Evolutionary conservation across 1,284 basidiomycete species (phyloP).

Genomic region (Golubevia pallescens): DNA sequence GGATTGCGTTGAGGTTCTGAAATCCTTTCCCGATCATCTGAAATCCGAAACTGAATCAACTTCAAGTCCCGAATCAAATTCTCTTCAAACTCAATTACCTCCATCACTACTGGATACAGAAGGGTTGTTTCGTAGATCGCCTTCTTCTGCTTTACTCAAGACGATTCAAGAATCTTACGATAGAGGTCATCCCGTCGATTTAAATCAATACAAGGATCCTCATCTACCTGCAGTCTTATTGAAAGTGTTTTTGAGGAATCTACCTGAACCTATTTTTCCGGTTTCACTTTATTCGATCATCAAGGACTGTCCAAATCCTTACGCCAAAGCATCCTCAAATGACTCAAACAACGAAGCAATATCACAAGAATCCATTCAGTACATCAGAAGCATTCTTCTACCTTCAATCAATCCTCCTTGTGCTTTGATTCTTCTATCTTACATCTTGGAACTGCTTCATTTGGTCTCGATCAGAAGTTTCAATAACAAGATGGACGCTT

Average conservation of each 20-base stretch:
- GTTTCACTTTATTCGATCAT: conserved; percentile 74
- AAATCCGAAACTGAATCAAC: conserved; percentile 66
- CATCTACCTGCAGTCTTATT: conserved; percentile 81
- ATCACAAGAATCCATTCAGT: conserved; percentile 69
- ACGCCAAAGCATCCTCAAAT: background rate
- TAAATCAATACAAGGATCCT: conserved; percentile 76
- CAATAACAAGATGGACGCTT: conserved; percentile 79
- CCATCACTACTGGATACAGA: conserved; percentile 73
- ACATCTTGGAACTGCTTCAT: conserved; percentile 76
- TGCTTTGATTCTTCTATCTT: conserved; percentile 75
- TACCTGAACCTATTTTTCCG: conserved; percentile 77
- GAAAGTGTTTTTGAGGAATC: conserved; percentile 80
- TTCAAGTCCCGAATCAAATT: conserved; percentile 64
- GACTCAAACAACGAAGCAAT: conserved; percentile 25
- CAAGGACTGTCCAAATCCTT: conserved; percentile 71
- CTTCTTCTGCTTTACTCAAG: conserved; percentile 73
- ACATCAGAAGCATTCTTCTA: conserved; percentile 63
- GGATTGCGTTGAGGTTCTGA: conserved; percentile 76
- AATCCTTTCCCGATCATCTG: too few relatives aligned
- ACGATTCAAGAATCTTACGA: conserved; percentile 81
- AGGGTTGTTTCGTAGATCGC: conserved; percentile 79
- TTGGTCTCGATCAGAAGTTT: conserved; percentile 74
- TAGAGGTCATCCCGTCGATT: conserved; percentile 78
- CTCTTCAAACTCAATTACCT: conserved; percentile 2
- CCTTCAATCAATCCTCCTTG: conserved; percentile 73